Evolutionary conservation across 768 basidiomycete genomes (phyloP), one percentile per base, ranked within the genome.

Genomic region (Rhodotorula diobovata): DNA sequence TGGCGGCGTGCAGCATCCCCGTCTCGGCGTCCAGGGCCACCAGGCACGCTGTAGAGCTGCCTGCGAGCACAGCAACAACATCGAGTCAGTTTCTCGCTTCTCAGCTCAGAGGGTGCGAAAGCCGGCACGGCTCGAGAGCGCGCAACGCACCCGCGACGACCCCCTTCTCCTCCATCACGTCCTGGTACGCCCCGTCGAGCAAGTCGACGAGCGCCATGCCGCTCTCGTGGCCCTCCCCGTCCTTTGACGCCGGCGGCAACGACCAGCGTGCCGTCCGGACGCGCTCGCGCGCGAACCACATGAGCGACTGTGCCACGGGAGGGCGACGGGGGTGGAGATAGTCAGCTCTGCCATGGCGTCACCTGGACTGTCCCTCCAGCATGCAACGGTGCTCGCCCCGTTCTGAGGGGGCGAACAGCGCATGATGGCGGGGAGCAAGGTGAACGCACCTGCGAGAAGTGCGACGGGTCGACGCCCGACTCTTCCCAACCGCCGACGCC

Each of bases 401-500:
- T n/a, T n/a, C n/a, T n/a, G n/a, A n/a, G n/a, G n/a, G n/a, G 41
- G 18, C 14, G 5, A 43, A 12, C 41, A 15, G 41, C 41, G 34
- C 9, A 21, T 1, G 21, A 37, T 21, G 9, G 37, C 1, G 28
- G 28, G 28, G 34, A 21, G 46, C n/a, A n/a, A 25, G 14, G 37
- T n/a, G 23, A 6, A 25, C 62, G 62, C 25, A 66, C 64, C 56
- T 66, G 56, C 2, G 92, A 88, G 82, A 94, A 97, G 56, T 94
- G 82, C 0, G 91, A 88, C 1, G 91, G 91, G 80, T 96, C 92
- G 63, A 91, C 85, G 25, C 91, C 89, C 37, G 86, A 85, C 48
- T 88, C 86, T 59, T 86, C 85, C 94, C 94, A 97, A 30, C 93
- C 93, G 4, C 93, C 93, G 9, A 96, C 93, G 30, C 93, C 93